phyloP scores from a whole-genome alignment of 2,329 filamentous ascomycete species.

The Ceratocystis ficicola region DNA sequence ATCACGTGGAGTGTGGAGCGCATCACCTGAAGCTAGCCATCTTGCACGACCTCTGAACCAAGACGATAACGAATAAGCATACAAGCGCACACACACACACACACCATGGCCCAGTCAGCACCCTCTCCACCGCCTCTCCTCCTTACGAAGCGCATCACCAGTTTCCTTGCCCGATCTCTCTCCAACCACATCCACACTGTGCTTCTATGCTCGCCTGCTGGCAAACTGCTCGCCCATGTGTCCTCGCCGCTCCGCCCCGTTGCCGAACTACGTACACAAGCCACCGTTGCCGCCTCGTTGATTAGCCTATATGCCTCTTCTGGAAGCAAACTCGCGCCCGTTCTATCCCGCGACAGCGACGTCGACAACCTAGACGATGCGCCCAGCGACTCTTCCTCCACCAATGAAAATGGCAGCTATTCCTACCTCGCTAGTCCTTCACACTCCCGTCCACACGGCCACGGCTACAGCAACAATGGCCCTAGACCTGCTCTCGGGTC shows the following conservation, averaged over 20 bases:
- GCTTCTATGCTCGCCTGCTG: slow-evolving; percentile 47
- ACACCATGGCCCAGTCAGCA: slow-evolving; percentile 29
- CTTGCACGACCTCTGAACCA: not conserved
- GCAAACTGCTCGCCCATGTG: slow-evolving; percentile 52
- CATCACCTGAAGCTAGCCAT: not conserved
- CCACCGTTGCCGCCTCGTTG: slow-evolving; percentile 51
- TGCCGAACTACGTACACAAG: slow-evolving; percentile 47
- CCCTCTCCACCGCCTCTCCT: slow-evolving; percentile 44
- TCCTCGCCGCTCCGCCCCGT: slow-evolving; percentile 43
- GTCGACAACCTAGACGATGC: slow-evolving; percentile 24
- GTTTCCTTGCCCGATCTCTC: slow-evolving; percentile 48
- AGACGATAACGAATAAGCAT: not conserved
- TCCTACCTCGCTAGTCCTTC: not conserved
- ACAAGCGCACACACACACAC: not conserved
- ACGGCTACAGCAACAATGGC: not conserved
- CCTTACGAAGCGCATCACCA: slow-evolving; percentile 52
- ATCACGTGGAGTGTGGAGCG: not conserved
- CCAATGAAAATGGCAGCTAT: slow-evolving; percentile 9
- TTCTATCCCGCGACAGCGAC: slow-evolving; percentile 30
- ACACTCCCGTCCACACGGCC: not conserved
- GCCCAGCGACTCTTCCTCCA: slow-evolving; percentile 16
- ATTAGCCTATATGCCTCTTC: slow-evolving; percentile 45
- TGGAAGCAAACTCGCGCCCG: slow-evolving; percentile 33
- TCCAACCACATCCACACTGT: slow-evolving; percentile 46
- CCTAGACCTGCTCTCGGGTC: not conserved